Conservation (phyloP, 1,139 yeast species). For the Geotrichum carabidarum region DNA sequence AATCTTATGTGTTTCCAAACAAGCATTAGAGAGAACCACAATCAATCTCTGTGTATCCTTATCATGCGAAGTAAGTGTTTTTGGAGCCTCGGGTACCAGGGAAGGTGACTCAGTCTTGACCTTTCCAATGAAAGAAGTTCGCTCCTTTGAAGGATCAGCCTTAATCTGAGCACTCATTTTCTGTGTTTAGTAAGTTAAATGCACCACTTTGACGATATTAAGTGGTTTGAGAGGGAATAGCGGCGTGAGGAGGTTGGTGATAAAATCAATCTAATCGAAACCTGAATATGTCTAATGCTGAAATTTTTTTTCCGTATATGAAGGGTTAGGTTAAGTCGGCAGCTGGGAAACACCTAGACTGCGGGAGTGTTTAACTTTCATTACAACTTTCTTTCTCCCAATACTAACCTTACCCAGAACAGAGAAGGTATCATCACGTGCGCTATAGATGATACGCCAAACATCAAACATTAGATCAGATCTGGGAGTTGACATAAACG, state of each 20-base stretch:
- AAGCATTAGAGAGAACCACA: constrained; percentile 91
- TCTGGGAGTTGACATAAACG: too few relatives aligned
- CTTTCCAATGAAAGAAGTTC: constrained; percentile 18
- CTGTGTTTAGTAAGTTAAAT: constrained; percentile 20
- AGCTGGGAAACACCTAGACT: too few relatives aligned
- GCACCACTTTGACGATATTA: background rate
- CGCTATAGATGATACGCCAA: too few relatives aligned
- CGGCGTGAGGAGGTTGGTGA: background rate
- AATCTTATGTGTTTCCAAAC: constrained; percentile 89
- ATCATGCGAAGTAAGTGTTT: constrained; percentile 74
- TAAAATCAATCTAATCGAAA: background rate
- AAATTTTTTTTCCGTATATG: background rate
- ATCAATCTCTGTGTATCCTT: constrained; percentile 77
- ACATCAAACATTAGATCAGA: too few relatives aligned
- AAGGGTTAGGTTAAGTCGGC: too few relatives aligned
- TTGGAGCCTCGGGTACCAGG: constrained; percentile 79
- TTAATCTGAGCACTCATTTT: constrained; percentile 3
- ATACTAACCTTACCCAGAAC: background rate
- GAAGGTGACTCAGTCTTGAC: constrained; percentile 39
- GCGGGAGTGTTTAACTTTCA: background rate
- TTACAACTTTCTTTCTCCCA: background rate
- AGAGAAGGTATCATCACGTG: too few relatives aligned
- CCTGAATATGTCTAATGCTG: background rate
- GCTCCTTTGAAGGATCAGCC: constrained; percentile 14
- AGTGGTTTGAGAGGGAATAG: too few relatives aligned